phyloP scores from a whole-genome alignment of 2,329 filamentous ascomycete species.

The Paraconiothyrium sp. region DNA sequence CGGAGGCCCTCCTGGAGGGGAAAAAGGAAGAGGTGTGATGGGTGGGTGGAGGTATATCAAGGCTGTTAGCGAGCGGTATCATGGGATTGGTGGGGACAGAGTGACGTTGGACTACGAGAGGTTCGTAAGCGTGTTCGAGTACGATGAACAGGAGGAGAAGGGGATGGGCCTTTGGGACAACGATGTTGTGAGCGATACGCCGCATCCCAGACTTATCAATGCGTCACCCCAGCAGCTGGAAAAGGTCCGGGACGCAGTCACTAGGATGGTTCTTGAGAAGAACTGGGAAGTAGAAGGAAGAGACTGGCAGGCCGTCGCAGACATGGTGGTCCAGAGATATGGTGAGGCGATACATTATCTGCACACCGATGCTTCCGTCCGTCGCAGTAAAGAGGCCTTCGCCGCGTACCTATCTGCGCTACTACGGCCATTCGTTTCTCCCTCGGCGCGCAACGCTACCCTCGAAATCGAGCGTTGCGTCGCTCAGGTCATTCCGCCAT shows the following conservation, averaged over 20 bases:
- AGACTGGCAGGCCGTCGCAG: slow-evolving; percentile 74
- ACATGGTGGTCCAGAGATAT: slow-evolving; percentile 73
- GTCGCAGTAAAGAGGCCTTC: slow-evolving; percentile 32
- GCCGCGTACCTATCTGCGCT: slow-evolving; percentile 37
- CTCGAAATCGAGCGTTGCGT: slow-evolving; percentile 60
- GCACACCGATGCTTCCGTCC: slow-evolving; percentile 23
- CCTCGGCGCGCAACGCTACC: slow-evolving; percentile 44
- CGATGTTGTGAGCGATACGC: slow-evolving; percentile 39
- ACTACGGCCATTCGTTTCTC: slow-evolving; percentile 53
- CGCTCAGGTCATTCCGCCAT: slow-evolving; percentile 51
- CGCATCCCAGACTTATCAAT: slow-evolving; percentile 54
- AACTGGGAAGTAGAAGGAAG: slow-evolving; percentile 19
- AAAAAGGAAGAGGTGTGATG: slow-evolving; percentile 7
- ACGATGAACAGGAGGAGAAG: slow-evolving; percentile 30
- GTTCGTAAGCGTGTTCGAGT: slow-evolving; percentile 59
- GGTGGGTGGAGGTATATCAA: slow-evolving; percentile 48
- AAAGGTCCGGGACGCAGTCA: slow-evolving; percentile 56
- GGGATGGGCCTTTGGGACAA: slow-evolving; percentile 53
- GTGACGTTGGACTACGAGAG: slow-evolving; percentile 59
- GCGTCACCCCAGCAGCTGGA: slow-evolving; percentile 44
- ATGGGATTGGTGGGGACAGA: slow-evolving; percentile 55
- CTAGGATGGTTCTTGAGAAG: slow-evolving; percentile 51
- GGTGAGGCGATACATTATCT: slow-evolving; percentile 61
- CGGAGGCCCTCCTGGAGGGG: not conserved
- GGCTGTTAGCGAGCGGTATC: slow-evolving; percentile 54